Evolutionary conservation across 2,329 filamentous ascomycete genomes (phyloP).

Genomic region (Tolypocladium tropicale): DNA sequence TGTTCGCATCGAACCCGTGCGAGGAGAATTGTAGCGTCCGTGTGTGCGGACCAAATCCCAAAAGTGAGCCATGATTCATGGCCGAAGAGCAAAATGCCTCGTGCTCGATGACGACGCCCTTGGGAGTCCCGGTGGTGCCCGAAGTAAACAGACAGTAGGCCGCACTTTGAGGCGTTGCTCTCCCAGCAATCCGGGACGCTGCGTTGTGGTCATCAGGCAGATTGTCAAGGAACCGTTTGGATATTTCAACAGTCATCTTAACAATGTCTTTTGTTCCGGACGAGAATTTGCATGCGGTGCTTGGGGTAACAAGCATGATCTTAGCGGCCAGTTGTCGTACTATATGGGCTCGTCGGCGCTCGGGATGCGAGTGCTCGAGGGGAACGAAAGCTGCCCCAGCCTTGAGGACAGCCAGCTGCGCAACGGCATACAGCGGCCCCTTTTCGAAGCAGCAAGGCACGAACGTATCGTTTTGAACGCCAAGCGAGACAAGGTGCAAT

Average conservation of each 20-base stretch:
- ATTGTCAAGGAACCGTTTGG: neutral
- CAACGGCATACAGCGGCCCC: neutral
- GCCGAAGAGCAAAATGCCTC: slow-evolving; percentile 2
- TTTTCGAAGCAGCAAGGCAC: neutral
- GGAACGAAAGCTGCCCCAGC: neutral
- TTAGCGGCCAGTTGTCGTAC: neutral
- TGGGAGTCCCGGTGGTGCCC: slow-evolving; percentile 9
- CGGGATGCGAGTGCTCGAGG: neutral
- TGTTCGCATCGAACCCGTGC: slow-evolving; percentile 8
- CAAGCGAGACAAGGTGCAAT: neutral
- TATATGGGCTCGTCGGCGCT: neutral
- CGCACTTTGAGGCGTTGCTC: neutral
- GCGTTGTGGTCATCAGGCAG: neutral
- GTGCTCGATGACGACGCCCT: slow-evolving; percentile 11
- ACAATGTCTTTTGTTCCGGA: neutral
- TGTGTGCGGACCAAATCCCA: neutral
- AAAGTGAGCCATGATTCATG: neutral
- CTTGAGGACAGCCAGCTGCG: neutral
- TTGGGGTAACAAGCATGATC: neutral
- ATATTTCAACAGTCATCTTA: neutral
- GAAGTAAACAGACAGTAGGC: slow-evolving; percentile 8
- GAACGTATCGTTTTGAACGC: neutral
- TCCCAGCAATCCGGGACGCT: neutral
- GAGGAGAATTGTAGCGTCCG: slow-evolving; percentile 9
- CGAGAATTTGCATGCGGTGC: neutral